Evolutionary conservation across 352 stramenopile species (phyloP).

Genomic region (Pythium oligandrum): DNA sequence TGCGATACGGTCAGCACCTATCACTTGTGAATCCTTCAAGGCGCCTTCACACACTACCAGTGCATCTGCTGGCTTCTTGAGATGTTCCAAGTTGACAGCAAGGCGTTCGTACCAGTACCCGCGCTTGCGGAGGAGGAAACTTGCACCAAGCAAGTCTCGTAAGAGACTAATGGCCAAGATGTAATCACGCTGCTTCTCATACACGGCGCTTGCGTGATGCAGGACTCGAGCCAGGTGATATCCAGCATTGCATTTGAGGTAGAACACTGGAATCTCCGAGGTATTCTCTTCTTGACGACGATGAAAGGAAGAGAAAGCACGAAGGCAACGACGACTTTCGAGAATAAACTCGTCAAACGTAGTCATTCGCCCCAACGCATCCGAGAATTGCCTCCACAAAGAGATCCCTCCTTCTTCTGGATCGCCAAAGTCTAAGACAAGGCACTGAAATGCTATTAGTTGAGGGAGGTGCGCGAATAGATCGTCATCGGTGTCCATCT

Average conservation of each 20-base stretch:
- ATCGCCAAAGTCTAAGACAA: background rate
- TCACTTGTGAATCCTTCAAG: conserved; percentile 46
- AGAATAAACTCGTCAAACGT: conserved; percentile 60
- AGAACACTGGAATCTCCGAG: conserved; percentile 30
- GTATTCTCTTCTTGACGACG: background rate
- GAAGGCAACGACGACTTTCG: conserved; percentile 39
- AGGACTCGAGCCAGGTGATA: conserved; percentile 67
- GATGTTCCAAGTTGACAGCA: conserved; percentile 66
- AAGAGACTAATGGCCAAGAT: conserved; percentile 59
- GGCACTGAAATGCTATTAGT: background rate
- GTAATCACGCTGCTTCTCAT: conserved; percentile 78
- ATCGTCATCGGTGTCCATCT: background rate
- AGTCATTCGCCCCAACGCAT: conserved; percentile 30
- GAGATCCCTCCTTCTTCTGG: conserved; percentile 7
- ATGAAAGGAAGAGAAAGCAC: conserved; percentile 15
- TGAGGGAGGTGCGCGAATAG: background rate
- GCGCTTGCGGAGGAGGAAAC: conserved; percentile 57
- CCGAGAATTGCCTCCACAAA: conserved; percentile 52
- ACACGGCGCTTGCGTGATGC: conserved; percentile 46
- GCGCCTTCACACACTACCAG: conserved; percentile 41
- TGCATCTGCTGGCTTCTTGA: conserved; percentile 58
- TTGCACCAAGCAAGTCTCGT: conserved; percentile 50
- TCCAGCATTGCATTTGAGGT: conserved; percentile 58
- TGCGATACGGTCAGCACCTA: conserved; percentile 48
- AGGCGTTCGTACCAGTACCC: conserved; percentile 74